Percentiles rank a stretch among this genome's conserved stretches.
Evolutionary conservation across 805 yeast species (phyloP).

Genomic region (Diddensiella caesifluorescens): DNA sequence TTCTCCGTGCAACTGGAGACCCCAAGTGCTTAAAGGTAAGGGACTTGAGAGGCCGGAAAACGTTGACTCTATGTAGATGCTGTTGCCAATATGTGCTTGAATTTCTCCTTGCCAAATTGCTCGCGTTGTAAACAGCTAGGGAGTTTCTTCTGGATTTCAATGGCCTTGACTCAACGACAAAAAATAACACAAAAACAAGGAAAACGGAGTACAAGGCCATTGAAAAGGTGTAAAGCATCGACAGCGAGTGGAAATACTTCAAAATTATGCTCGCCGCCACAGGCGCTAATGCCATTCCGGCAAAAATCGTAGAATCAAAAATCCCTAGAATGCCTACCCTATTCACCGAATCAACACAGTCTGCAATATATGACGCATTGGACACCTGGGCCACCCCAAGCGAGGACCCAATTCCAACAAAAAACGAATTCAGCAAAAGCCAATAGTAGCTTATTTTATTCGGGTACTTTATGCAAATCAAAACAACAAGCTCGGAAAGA

Average conservation of each 20-base stretch:
- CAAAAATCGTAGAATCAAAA: constrained; percentile 26
- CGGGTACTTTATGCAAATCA: constrained; percentile 20
- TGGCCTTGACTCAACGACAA: constrained; percentile 21
- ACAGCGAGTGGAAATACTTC: constrained; percentile 9
- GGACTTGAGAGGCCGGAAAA: constrained; percentile 25
- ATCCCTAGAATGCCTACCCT: constrained; percentile 37
- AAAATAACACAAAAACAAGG: constrained; percentile 6
- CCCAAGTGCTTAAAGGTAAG: constrained; percentile 20
- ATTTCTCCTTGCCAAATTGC: not conserved
- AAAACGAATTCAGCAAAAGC: constrained; percentile 41
- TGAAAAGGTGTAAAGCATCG: constrained; percentile 13
- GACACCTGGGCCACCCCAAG: constrained; percentile 49
- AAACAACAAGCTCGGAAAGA: constrained; percentile 15
- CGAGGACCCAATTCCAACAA: constrained; percentile 61
- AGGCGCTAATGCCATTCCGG: constrained; percentile 28
- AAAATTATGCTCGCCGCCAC: constrained; percentile 23
- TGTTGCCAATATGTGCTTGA: constrained; percentile 9
- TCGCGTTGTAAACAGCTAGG: constrained; percentile 14
- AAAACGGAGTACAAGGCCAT: constrained; percentile 6
- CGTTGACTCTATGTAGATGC: constrained; percentile 16
- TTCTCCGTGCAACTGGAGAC: constrained; percentile 12
- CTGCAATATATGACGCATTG: constrained; percentile 66
- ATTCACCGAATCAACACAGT: constrained; percentile 58
- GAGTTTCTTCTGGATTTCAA: constrained; percentile 19
- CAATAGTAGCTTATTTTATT: constrained; percentile 20